Conservation (phyloP, 108 stramenopile genomes). For the Nannochloropsis salina region DNA sequence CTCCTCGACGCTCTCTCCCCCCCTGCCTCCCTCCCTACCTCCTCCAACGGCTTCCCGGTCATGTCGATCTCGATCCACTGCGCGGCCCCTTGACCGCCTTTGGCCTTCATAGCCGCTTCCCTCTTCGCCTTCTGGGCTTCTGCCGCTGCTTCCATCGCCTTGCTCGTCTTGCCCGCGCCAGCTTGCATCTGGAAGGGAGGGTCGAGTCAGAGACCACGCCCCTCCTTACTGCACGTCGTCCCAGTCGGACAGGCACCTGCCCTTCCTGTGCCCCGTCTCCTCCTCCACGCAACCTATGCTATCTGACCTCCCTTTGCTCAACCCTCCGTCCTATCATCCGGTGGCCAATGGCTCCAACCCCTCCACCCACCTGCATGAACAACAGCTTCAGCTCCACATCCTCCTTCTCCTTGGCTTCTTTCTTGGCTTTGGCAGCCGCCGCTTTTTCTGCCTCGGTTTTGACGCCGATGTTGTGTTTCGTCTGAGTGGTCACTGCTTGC, state of each 20-base stretch:
- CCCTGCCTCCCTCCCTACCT: background rate
- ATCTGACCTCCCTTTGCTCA: too few relatives aligned
- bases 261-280: background rate
- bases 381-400: conserved; percentile 41
- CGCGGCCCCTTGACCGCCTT: background rate
- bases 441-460: conserved; percentile 23
- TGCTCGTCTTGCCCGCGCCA: background rate
- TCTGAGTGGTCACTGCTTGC: background rate
- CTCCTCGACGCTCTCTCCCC: background rate
- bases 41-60: background rate
- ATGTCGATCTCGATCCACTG: background rate
- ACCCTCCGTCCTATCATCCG: too few relatives aligned
- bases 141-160: background rate
- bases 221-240: too few relatives aligned
- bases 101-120: background rate
- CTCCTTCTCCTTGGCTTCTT: conserved; percentile 43
- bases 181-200: conserved; percentile 4
- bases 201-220: background rate
- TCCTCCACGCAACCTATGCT: background rate
- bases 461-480: background rate
- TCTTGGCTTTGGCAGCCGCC: conserved; percentile 41
- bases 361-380: conserved; percentile 27
- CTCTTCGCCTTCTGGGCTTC: background rate
- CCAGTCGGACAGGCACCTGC: too few relatives aligned
- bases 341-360: too few relatives aligned